A percentile compares a stretch with the other conserved stretches of the same genome.
Conservation (phyloP, 2,329 filamentous ascomycete species). For the Berkeleyomyces rouxiae region DNA sequence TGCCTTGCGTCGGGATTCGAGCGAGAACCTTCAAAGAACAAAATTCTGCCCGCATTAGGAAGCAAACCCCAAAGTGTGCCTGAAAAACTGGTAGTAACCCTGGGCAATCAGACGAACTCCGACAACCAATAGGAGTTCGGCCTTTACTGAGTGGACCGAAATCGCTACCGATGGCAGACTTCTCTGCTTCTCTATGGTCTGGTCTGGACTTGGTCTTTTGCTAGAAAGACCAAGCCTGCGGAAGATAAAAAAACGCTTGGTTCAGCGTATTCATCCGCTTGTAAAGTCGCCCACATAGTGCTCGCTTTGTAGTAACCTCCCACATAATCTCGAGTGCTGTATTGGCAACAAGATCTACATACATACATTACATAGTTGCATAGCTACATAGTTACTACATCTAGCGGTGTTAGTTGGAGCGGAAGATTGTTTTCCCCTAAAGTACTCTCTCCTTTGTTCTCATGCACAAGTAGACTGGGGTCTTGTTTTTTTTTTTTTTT, state of each 20-base stretch:
- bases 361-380: no score
- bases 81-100: not conserved
- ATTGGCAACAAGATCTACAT: not conserved
- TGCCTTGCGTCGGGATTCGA: no score
- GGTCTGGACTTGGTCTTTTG: no score
- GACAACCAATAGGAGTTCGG: not conserved
- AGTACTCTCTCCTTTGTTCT: conserved; percentile 1
- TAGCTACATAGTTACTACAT: no score
- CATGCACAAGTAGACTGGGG: not conserved
- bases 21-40: no score
- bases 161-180: not conserved
- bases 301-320: no score
- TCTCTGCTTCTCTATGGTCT: no score
- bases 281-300: no score
- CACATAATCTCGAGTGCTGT: not conserved
- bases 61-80: not conserved
- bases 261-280: not conserved
- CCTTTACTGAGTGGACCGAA: not conserved
- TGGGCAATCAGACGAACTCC: not conserved
- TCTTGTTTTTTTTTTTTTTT: no score
- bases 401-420: not conserved
- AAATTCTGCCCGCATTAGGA: not conserved
- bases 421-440: not conserved
- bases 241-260: not conserved
- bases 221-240: not conserved